Base-by-base conservation (phyloP, 345 rosid genomes). In the Rhodomyrtus tomentosa region DNA sequence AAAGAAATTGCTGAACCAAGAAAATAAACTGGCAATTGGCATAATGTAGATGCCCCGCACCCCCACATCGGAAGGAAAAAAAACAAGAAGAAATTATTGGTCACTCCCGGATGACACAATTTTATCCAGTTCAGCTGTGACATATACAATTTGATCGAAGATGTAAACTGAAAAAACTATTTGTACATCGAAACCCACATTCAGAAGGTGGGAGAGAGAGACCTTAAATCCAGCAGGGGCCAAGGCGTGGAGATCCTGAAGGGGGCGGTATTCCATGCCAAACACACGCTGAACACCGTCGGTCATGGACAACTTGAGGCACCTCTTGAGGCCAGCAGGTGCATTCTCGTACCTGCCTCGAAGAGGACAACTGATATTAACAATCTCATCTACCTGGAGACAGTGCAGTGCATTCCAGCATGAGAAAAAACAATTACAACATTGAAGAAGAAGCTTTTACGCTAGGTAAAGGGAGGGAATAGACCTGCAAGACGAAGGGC, bases 281-380 rank as follows among this genome's bases (percentile, higher is more conserved):
- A 94, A 97, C 54, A 97, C 93, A 20, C 95, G 98, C 79, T 95
- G 99, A 85, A 91, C 89, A 81, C 99, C 99, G 89, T 97, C 98
- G 0, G 99, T 95, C 96, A 95, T 92, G 36, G 96, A 93, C 84
- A 97, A 82, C 90, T 97, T 97, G 80, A 97, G 94, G 88, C 99
- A 93, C 90, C 98, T 91, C 92, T 97, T 95, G 86, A 89, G 84
- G 81, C 99, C 98, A n/a, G 92, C 62, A 76, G 92, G 86, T 29
- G 91, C 91, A 24, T 93, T 95, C 62, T 94, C 93, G 85, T 93
- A 95, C 89, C 98, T 91, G 81, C 93, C 93, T 85, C 90, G 89
- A 50, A 97, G 94, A 40, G 99, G 92, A 55, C 92, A 90, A 58
- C 96, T 90, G 84, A 95, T 89, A 85, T 95, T 95, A 88, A 95